phyloP scores from a whole-genome alignment of 192 early-diverging fungal genomes.

The Coemansia sp. region DNA sequence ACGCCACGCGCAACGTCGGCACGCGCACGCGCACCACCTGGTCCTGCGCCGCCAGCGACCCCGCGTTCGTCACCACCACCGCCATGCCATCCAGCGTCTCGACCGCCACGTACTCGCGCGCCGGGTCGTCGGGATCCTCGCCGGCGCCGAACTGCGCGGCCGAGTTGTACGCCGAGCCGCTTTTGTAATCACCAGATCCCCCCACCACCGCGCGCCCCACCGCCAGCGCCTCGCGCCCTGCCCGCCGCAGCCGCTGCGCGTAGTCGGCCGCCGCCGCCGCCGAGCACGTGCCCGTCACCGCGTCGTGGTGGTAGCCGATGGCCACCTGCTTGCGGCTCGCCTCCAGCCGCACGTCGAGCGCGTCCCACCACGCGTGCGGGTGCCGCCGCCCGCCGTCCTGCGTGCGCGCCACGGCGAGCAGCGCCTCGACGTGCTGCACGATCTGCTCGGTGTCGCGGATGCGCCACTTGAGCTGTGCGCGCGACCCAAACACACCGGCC shows the following conservation, averaged over 20 bases:
- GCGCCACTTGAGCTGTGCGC: conserved; percentile 35
- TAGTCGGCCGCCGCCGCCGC: conserved; percentile 21
- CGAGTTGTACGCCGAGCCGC: conserved; percentile 7
- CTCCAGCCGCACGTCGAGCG: conserved; percentile 26
- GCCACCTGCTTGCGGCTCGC: conserved; percentile 41
- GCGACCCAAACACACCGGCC: conserved; percentile 37
- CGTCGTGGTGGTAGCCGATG: conserved; percentile 49
- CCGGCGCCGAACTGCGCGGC: neutral
- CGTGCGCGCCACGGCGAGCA: conserved; percentile 18
- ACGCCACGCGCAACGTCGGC: conserved; percentile 2
- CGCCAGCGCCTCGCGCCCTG: conserved; percentile 13
- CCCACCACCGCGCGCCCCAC: conserved; percentile 3
- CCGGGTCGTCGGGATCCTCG: neutral
- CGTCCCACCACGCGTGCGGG: neutral
- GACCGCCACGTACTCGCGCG: conserved; percentile 2
- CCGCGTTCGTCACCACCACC: conserved; percentile 27
- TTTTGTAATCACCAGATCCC: neutral
- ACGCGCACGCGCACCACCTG: conserved; percentile 30
- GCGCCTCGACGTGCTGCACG: conserved; percentile 38
- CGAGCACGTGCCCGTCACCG: conserved; percentile 43
- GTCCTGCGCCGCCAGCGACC: conserved; percentile 14
- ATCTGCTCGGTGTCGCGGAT: conserved; percentile 35
- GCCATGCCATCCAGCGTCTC: neutral
- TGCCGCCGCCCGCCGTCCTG: neutral
- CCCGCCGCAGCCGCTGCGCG: conserved; percentile 14